Base-by-base conservation (phyloP, 2,329 filamentous ascomycete species). In the Aspergillus pseudotamarii region DNA sequence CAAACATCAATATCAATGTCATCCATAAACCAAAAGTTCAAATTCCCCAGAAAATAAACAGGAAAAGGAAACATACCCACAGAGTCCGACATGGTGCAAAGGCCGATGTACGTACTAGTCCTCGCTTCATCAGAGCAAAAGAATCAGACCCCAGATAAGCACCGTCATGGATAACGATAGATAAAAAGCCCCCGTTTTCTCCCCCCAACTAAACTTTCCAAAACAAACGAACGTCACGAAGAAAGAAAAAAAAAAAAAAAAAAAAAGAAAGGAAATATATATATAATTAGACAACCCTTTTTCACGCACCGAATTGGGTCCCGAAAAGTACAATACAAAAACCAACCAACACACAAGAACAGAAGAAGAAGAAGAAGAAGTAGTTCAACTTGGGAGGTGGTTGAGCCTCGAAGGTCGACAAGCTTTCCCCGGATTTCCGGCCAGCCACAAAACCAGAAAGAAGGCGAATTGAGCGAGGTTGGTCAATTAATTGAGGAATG, bases 11-110 rank as follows among this genome's bases (percentile, higher is more conserved):
- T 21, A 34, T 28, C 38, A 55, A 26, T 60, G 28, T 16, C 28
- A 4, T 8, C 1, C 30, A 23, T 6, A 48, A 4, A 41, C 26
- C n/a, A 3, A 36, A 16, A 36, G 11, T 14, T 2, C 16, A 41
- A 41, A 19, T 8, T 3, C 12, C 11, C 4, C 19, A 19, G 5
- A 9, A 41, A 4, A 9, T 9, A 41, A 10, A 19, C 50, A 46
- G 30, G 19, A 28, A 30, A 28, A 30, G 16, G 19, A 57, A 58
- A 76, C 79, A 66, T 73, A 81, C 80, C 80, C 68, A 82, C 78
- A 68, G 80, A 82, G 73, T 82, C 80, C 69, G 80, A 80, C 79
- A 81, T 81, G 68, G 66, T 76, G 72, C 69, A 69, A 69, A 63
- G 62, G 69, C 62, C 62, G 63, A 66, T 65, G 58, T 62, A 58